Conservation (phyloP, 257 asterid genomes). For the Nyctanthes arbortristis region DNA sequence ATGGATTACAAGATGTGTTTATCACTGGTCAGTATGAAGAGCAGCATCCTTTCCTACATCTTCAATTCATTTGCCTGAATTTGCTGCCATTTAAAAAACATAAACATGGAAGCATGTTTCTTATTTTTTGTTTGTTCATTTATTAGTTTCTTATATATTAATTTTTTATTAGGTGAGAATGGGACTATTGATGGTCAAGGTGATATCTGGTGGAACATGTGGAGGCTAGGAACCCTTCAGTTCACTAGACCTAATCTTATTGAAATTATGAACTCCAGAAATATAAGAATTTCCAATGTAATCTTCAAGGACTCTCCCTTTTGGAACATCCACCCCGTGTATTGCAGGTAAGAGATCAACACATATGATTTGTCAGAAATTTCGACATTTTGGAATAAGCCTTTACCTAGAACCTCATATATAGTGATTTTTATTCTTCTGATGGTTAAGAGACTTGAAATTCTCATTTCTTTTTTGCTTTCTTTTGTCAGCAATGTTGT, state of each 20-base stretch:
- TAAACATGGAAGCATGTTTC: background rate
- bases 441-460: background rate
- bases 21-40: conserved; percentile 64
- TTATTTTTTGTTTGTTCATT: background rate
- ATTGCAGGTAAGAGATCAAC: conserved; percentile 65
- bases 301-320: conserved; percentile 90
- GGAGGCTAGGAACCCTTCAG: conserved; percentile 81
- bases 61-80: background rate
- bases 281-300: conserved; percentile 70
- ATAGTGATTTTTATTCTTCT: conserved; percentile 7
- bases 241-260: conserved; percentile 84
- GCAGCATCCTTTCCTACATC: too few relatives aligned
- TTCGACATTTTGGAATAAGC: background rate
- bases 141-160: background rate
- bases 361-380: background rate
- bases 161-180: conserved; percentile 65
- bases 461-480: background rate
- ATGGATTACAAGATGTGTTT: conserved; percentile 85
- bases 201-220: conserved; percentile 93
- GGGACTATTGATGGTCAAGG: conserved; percentile 99
- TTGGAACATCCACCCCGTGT: conserved; percentile 98
- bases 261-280: conserved; percentile 79
- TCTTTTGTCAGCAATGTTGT: conserved; percentile 68
- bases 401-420: background rate
- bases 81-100: conserved; percentile 5